Conservation (phyloP, 352 stramenopile species). For the Phytophthora hibernalis region DNA sequence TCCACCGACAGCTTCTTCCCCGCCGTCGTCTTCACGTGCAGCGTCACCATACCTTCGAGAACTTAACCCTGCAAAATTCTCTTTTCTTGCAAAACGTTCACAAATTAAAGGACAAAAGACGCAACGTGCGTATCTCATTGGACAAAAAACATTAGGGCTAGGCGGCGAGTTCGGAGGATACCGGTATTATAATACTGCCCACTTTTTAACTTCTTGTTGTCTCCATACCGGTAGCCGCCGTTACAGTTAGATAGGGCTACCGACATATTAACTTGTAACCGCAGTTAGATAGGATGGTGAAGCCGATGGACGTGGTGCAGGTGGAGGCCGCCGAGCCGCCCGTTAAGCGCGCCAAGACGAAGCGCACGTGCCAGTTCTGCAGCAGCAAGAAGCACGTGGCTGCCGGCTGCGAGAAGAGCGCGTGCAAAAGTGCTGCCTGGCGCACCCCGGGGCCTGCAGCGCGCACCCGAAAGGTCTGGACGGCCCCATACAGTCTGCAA, state of each 20-base stretch:
- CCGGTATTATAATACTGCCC: no score
- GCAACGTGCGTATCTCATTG: no score
- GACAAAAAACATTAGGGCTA: no score
- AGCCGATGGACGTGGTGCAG: constrained; percentile 5
- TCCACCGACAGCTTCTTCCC: constrained; percentile 86
- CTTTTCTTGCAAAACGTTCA: no score
- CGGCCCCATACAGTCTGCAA: constrained; percentile 9
- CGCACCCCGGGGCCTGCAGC: constrained; percentile 43
- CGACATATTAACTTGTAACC: background rate
- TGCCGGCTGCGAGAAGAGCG: constrained; percentile 44
- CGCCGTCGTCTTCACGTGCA: constrained; percentile 86
- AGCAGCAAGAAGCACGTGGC: constrained; percentile 55
- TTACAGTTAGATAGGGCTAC: no score
- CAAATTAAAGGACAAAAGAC: no score
- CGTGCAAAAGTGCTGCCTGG: constrained; percentile 83
- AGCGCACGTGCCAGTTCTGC: constrained; percentile 51
- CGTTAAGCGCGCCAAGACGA: constrained; percentile 1
- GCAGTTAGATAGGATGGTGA: background rate
- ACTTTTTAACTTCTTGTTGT: no score
- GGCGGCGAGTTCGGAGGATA: no score
- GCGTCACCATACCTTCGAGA: constrained; percentile 63
- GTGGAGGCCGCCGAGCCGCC: background rate
- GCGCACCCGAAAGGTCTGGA: constrained; percentile 48
- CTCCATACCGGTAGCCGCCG: no score
- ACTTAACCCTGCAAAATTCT: no score